Percentiles rank a stretch among this genome's conserved stretches.
Evolutionary conservation across 192 early-diverging fungal species (phyloP).

Genomic region (Cetraspora pellucida): DNA sequence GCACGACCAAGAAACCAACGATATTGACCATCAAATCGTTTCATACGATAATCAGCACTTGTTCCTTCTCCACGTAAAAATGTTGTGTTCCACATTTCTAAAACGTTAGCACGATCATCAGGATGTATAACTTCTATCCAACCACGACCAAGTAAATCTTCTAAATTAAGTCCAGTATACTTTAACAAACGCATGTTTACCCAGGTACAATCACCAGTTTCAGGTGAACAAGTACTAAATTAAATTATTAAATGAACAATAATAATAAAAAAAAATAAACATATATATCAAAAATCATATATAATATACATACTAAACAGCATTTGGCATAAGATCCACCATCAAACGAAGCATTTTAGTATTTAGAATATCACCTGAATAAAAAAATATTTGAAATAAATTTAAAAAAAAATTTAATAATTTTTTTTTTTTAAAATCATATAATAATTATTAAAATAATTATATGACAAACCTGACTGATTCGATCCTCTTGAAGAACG

Average conservation of each 20-base stretch:
- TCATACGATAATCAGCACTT: slow-evolving; percentile 54
- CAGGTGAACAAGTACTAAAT: slow-evolving; percentile 50
- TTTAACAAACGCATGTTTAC: slow-evolving; percentile 57
- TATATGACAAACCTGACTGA: neutral
- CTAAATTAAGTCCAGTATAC: slow-evolving; percentile 45
- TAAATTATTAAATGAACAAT: neutral
- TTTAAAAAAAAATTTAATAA: neutral
- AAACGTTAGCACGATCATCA: slow-evolving; percentile 47
- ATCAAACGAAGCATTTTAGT: slow-evolving; percentile 52
- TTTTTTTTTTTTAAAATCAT: too few species aligned
- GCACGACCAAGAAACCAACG: slow-evolving; percentile 57
- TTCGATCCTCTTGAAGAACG: neutral
- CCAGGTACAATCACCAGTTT: slow-evolving; percentile 53
- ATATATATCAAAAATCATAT: neutral
- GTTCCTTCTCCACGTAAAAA: slow-evolving; percentile 54
- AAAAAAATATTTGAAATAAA: too few species aligned
- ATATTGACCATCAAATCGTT: slow-evolving; percentile 57
- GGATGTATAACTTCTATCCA: slow-evolving; percentile 56
- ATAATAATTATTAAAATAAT: neutral
- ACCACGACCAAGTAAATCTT: slow-evolving; percentile 47
- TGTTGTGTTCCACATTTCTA: slow-evolving; percentile 46
- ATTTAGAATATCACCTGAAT: slow-evolving; percentile 40
- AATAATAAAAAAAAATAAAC: neutral
- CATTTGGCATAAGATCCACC: slow-evolving; percentile 58
- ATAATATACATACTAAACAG: slow-evolving; percentile 54